Conservation (phyloP, 2,329 filamentous ascomycete genomes). For the Karstenula rhodostoma region DNA sequence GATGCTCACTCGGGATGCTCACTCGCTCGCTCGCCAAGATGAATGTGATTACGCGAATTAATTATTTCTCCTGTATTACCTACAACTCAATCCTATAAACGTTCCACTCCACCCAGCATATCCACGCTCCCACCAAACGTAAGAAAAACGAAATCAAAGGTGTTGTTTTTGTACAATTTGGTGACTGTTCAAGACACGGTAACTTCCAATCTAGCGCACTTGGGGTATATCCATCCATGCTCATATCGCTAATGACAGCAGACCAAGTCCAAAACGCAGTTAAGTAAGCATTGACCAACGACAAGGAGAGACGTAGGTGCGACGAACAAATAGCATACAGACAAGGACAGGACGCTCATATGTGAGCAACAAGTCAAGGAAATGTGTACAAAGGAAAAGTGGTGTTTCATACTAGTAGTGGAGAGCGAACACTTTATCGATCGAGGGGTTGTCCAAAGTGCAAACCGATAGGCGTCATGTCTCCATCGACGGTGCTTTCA, state of each 20-base stretch:
- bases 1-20: too few species aligned
- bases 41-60: too few species aligned
- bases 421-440: constrained; percentile 11
- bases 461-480: constrained; percentile 43
- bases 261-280: constrained; percentile 16
- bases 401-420: constrained; percentile 10
- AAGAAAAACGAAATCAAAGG: constrained; percentile 1
- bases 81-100: constrained; percentile 13
- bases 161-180: constrained; percentile 15
- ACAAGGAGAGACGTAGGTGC: not conserved
- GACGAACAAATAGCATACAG: not conserved
- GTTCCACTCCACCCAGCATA: not conserved
- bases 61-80: not conserved
- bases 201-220: constrained; percentile 22
- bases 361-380: constrained; percentile 14
- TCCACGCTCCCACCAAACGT: not conserved
- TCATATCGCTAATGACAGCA: constrained; percentile 24
- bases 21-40: too few species aligned
- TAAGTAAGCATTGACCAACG: constrained; percentile 21
- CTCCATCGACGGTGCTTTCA: constrained; percentile 55
- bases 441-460: constrained; percentile 43
- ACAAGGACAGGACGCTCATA: constrained; percentile 12
- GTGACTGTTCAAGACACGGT: not conserved
- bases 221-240: constrained; percentile 39
- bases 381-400: constrained; percentile 12